A percentile compares a stretch with the other conserved stretches of the same genome.
These are phyloP conservation scores for Tinospora cordifolia DNA, from an alignment of 164 flowering plant genomes.

Conservation along the genomic window DNA sequence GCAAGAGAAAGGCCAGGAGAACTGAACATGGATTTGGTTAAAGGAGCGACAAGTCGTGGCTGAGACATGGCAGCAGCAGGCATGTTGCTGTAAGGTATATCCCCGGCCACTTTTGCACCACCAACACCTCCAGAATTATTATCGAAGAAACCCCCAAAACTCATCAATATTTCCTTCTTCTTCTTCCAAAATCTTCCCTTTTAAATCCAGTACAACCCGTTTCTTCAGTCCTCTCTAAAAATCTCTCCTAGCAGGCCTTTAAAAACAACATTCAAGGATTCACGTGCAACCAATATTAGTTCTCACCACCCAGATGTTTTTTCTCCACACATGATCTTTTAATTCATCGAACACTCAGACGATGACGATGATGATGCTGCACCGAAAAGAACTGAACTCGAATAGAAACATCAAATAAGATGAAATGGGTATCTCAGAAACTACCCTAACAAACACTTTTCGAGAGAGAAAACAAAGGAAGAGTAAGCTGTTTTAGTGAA, in stretches of 20 bases:
- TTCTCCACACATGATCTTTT: no score
- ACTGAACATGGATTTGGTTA: slow-evolving; percentile 68
- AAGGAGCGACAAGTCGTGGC: slow-evolving; percentile 42
- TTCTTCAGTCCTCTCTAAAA: no score
- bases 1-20: slow-evolving; percentile 96
- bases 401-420: not conserved
- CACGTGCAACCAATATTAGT: not conserved
- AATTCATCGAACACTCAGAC: no score
- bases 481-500: not conserved
- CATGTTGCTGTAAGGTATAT: slow-evolving; percentile 53
- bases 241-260: not conserved
- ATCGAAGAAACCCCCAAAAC: slow-evolving; percentile 87
- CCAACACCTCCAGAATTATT: slow-evolving; percentile 38
- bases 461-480: not conserved
- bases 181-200: not conserved
- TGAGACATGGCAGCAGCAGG: slow-evolving; percentile 55
- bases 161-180: slow-evolving; percentile 45
- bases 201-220: not conserved
- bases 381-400: not conserved
- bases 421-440: slow-evolving; percentile 10
- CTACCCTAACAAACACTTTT: not conserved
- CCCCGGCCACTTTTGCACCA: slow-evolving; percentile 43
- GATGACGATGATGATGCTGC: not conserved
- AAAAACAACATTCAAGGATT: not conserved
- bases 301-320: not conserved